Base-by-base conservation (phyloP, 2,329 filamentous ascomycete genomes). In the Fusarium buxicola region DNA sequence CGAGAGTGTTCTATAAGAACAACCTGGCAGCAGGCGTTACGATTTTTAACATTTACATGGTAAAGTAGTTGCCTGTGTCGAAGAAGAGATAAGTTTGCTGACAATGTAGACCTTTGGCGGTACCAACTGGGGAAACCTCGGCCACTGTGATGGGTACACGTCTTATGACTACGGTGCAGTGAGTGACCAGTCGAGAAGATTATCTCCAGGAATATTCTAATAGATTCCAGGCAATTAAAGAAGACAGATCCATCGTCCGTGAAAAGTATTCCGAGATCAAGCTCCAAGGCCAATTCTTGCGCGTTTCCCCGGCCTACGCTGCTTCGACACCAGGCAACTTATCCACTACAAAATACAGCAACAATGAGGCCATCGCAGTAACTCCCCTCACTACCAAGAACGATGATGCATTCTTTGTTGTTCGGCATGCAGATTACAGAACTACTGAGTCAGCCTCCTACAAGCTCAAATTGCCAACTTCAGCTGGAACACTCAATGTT, bases 221-320 rank as follows among this genome's bases (percentile, higher is more conserved):
- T 13, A 10, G 2, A 0, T 1, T 0, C 0, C 9, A 69, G 68
- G 58, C 68, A 0, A 92, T 94, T 48, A 82, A 83, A 1, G 92
- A 95, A 70, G 87, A 91, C 36, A 83, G 91, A 21, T 83, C 83
- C 2, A 79, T 94, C 4, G 77, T 82, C 25, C 84, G 90, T 2
- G 90, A 93, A 71, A 94, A 94, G 73, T 94, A 92, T 73, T 89
- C 87, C 36, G 91, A 95, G 73, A 80, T 91, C 24, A 95, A 94
- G 70, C 83, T 94, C 1, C 79, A 92, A 61, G 90, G 86, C 24
- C 90, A 92, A 66, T 94, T 94, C 74, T 74, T 92, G 48, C 89
- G 89, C 66, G 89, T 87, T 0, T 91, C 89, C 0, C 89, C 90
- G 0, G 86, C 84, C 0, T 94, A 92, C 67, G 76, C 92, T 15